These are phyloP conservation scores for Podospora australis DNA, from an alignment of 495 filamentous ascomycete genomes.

Conservation along the genomic window DNA sequence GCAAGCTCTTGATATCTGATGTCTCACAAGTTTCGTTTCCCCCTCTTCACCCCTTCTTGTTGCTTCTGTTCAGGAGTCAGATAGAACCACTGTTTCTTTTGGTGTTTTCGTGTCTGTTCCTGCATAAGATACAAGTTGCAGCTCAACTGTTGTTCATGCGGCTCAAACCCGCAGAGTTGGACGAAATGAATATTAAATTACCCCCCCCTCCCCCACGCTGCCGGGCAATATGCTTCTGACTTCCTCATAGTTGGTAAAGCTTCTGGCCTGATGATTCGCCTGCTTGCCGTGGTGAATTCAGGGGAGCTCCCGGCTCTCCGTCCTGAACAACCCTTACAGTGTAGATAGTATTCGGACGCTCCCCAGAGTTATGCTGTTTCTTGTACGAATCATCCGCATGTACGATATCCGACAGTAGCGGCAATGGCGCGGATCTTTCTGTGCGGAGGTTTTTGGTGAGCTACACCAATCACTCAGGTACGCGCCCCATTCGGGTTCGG, in stretches of 20 bases:
- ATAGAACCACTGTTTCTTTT: conserved; percentile 4
- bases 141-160: conserved; percentile 7
- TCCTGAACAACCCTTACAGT: too few relatives aligned
- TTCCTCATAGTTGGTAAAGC: background rate
- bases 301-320: conserved; percentile 1
- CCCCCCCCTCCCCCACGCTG: conserved; percentile 3
- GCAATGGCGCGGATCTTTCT: too few relatives aligned
- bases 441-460: too few relatives aligned
- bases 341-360: too few relatives aligned
- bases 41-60: too few relatives aligned
- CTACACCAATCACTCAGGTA: too few relatives aligned
- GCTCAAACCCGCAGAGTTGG: conserved; percentile 7
- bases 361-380: too few relatives aligned
- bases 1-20: background rate
- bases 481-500: too few relatives aligned
- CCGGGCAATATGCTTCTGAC: background rate
- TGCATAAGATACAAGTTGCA: too few relatives aligned
- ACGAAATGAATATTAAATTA: conserved; percentile 10
- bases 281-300: background rate
- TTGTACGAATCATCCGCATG: too few relatives aligned
- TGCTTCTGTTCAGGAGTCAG: conserved; percentile 21
- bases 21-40: conserved; percentile 6
- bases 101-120: background rate
- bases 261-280: background rate
- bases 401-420: too few relatives aligned